Evolutionary conservation across 441 rosid genomes (phyloP), one percentile per base, ranked within the genome.

Genomic region (Corymbia calophylla): DNA sequence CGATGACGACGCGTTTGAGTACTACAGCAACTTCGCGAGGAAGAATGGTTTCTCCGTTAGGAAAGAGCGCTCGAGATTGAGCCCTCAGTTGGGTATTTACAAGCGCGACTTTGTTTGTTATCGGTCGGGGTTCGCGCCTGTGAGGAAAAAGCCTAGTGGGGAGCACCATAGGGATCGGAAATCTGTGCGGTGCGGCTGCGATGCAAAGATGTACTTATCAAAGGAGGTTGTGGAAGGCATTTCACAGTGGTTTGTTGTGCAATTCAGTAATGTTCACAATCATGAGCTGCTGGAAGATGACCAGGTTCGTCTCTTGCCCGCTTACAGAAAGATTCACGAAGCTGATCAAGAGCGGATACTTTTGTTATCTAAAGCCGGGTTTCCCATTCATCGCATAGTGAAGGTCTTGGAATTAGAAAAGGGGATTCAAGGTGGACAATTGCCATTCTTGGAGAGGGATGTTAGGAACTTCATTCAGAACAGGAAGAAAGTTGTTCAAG

Each of bases 261-360:
- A 98, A 89, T 98, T 97, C 90, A 98, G 99, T 88, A 96, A 98
- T 94, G 94, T 98, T 85, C 99, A 98, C 92, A 98, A 98, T 91
- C 99, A 97, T 88, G 99, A 97, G 92, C 94, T 97, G 88, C 90
- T 98, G 90, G 99, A 96, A 93, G 99, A 96, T 92, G 99, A 96
- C 87, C 98, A 98, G 91, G 98, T 98, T 25, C 95, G 98, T 86
- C 90, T 98, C 64, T 96, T 98, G 86, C 99, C 99, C 8, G 99
- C 99, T 1, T 98, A 98, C 90, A 91, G 99, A 51, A 98, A 98
- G 95, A 97, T 98, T 87, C 96, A 95, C 27, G 98, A 96, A 91
- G 92, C 93, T 47, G 99, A 98, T 92, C 99, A 96, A 91, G 98
- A 97, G 60, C 95, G 97, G 88, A 97, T 98, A 90, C 96, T 98